Evolutionary conservation across 352 stramenopile species (phyloP), one percentile per base, ranked within the genome.

Genomic region (Globisporangium abappressorium): DNA sequence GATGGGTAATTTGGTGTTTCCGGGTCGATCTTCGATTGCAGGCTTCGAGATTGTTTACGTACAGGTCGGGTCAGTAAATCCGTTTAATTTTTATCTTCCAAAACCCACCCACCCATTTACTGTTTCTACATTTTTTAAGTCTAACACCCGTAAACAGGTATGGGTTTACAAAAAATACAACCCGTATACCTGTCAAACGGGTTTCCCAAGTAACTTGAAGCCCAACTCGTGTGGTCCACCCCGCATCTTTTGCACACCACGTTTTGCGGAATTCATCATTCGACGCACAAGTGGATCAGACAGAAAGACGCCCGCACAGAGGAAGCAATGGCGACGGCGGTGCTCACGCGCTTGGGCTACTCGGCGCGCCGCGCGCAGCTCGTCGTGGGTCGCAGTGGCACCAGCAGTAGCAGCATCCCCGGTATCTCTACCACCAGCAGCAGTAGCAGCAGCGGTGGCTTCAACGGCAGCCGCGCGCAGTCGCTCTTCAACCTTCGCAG

Each of bases 261-360:
- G 12, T 58, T 49, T 64, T 26, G 58, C 58, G 24, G 5, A 56
- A 53, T 34, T 64, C 36, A 33, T 33, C 30, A 33, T 33, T 49
- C 41, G 41, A 49, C 41, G 43, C 20, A 60, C 55, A 61, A n/a
- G 18, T 28, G 33, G 24, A 20, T 53, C n/a, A 53, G 34, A 53
- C 15, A 14, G 30, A 64, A 56, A 18, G 18, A 14, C 58, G 22
- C 30, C 30, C 30, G 5, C 30, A 33, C 30, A 33, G 30, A 33
- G 20, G 34, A 49, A 64, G 49, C 26, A 28, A 84, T 84, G 77
- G 77, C 77, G 46, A 77, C 74, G 12, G 75, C 74, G 53, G 71
- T 73, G 57, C 56, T 85, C 18, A 63, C 69, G 72, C 74, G 72
- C 61, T 77, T 81, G 51, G 66, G 73, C 18, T 69, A 73, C 57